Evolutionary conservation across 257 asterid species (phyloP).

Genomic region (Schizonepeta tenuifolia): DNA sequence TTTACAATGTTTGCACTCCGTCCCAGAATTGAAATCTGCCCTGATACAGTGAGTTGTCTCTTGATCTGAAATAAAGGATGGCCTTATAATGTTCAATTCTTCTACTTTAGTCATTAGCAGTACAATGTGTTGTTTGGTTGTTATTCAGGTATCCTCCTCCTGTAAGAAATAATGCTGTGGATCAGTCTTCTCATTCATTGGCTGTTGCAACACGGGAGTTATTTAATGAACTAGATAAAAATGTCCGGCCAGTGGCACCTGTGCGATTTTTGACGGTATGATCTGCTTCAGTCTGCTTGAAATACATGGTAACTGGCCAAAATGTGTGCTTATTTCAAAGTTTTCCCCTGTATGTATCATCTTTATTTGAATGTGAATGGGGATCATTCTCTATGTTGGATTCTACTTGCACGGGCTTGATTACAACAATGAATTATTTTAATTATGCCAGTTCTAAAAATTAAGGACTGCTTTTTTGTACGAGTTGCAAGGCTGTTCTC

Average conservation of each 20-base stretch:
- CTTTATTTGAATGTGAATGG: neutral
- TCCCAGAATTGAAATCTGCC: constrained; percentile 93
- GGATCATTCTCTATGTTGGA: neutral
- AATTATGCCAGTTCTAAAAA: neutral
- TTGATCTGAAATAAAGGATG: constrained; percentile 19
- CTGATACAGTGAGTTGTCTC: constrained; percentile 61
- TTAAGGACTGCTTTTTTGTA: constrained; percentile 4
- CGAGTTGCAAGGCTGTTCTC: neutral
- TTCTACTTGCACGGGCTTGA: constrained; percentile 10
- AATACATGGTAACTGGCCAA: constrained; percentile 17
- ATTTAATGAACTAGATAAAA: constrained; percentile 85
- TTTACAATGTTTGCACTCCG: constrained; percentile 92
- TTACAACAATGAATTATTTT: neutral
- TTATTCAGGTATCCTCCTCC: constrained; percentile 73
- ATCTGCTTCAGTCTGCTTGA: constrained; percentile 26
- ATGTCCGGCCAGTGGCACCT: constrained; percentile 93
- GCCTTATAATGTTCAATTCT: constrained; percentile 13
- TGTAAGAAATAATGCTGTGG: constrained; percentile 65
- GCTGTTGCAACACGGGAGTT: constrained; percentile 91
- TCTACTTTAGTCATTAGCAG: constrained; percentile 14
- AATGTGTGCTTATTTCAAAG: constrained; percentile 9
- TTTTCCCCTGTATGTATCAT: constrained; percentile 16
- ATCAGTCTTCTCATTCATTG: constrained; percentile 82
- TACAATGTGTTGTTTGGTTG: constrained; percentile 25
- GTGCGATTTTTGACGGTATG: constrained; percentile 87